phyloP scores from a whole-genome alignment of 257 asterid species.

The Anisodus tanguticus region DNA sequence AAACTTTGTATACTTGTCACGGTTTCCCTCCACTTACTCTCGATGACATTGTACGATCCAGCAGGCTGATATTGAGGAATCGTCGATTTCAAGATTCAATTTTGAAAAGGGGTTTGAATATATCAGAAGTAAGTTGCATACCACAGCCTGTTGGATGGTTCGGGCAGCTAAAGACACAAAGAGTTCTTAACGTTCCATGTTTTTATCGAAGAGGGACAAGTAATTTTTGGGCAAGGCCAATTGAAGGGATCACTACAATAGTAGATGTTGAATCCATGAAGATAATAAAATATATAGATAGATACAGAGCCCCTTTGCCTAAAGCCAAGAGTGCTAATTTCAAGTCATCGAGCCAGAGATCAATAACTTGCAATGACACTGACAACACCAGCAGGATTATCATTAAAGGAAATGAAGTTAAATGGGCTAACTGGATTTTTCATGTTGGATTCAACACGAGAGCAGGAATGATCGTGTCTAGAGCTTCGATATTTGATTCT shows the following conservation, averaged over 20 bases:
- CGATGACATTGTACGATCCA: constrained; percentile 54
- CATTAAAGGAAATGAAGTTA: constrained; percentile 49
- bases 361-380: constrained; percentile 38
- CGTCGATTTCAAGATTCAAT: constrained; percentile 57
- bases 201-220: constrained; percentile 62
- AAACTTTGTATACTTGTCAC: constrained; percentile 47
- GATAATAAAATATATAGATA: constrained; percentile 50
- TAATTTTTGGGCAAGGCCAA: constrained; percentile 76
- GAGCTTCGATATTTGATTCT: constrained; percentile 56
- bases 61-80: constrained; percentile 45
- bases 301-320: constrained; percentile 49
- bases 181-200: constrained; percentile 58
- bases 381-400: constrained; percentile 33
- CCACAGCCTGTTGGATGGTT: constrained; percentile 74
- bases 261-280: constrained; percentile 55
- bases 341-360: constrained; percentile 42
- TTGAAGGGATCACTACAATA: constrained; percentile 55
- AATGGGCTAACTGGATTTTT: constrained; percentile 71
- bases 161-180: constrained; percentile 55
- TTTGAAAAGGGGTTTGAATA: constrained; percentile 57
- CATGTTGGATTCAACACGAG: constrained; percentile 66
- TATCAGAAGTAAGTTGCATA: constrained; percentile 64
- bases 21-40: constrained; percentile 68
- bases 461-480: constrained; percentile 65
- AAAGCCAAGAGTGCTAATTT: constrained; percentile 57